Conservation (phyloP, 169 alveolate species). For the Cryptosporidium felis region DNA sequence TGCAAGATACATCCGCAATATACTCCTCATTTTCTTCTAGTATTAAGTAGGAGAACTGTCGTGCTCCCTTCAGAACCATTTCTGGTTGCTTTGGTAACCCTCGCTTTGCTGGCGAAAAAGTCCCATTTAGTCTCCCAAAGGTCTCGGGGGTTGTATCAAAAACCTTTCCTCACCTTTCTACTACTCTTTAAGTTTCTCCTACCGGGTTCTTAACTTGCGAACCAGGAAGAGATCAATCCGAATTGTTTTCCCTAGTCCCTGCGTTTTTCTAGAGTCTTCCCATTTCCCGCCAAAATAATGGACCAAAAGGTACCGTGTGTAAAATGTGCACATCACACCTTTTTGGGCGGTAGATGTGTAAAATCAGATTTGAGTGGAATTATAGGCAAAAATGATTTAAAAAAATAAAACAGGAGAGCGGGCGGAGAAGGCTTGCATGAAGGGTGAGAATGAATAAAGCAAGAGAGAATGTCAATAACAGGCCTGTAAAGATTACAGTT, state of each 20-base stretch:
- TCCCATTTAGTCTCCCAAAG: too few species aligned
- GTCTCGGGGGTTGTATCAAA: too few species aligned
- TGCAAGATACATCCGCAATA: conserved; percentile 33
- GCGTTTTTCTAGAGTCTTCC: neutral
- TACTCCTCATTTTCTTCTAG: conserved; percentile 69
- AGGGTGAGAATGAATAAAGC: too few species aligned
- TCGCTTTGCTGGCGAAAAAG: too few species aligned
- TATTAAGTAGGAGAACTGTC: conserved; percentile 50
- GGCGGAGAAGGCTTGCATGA: neutral
- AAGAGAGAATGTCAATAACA: conserved; percentile 28
- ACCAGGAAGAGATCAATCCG: neutral
- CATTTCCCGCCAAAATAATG: conserved; percentile 30
- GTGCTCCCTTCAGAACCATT: conserved; percentile 45
- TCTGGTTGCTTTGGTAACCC: neutral
- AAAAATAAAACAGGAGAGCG: neutral
- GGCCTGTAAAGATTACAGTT: conserved; percentile 65
- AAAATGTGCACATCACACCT: conserved; percentile 13
- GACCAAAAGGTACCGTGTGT: conserved; percentile 31
- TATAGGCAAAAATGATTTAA: too few species aligned
- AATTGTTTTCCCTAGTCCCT: neutral
- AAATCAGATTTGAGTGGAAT: too few species aligned
- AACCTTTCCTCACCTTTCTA: neutral
- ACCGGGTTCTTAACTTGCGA: neutral
- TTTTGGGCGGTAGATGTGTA: conserved; percentile 26
- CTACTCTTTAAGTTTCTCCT: neutral